Evolutionary conservation across 352 stramenopile genomes (phyloP), one percentile per base, ranked within the genome.

Genomic region (Phytopythium delawarense): DNA sequence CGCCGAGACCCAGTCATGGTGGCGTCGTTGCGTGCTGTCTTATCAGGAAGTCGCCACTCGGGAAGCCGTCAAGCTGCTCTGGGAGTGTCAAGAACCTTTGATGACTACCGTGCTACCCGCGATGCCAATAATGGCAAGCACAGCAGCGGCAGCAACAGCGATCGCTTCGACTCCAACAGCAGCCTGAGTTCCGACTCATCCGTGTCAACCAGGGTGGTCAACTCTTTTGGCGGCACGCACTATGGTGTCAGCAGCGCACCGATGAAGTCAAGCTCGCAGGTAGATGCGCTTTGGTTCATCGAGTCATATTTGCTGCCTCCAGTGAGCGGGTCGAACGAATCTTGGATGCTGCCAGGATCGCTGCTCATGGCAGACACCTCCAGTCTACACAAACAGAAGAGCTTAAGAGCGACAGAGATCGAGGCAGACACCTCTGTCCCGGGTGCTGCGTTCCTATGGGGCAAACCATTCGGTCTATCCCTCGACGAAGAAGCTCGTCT

Each of bases 371-470:
- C 66, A n/a, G 67, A 70, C 23, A 59, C n/a, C 35, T 34, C 35
- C 67, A 25, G 59, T 57, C 62, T 23, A 65, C 50, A 45, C 49
- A 53, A 9, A 7, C 52, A 37, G 20, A 50, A 45, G 20, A 16
- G 13, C 2, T 48, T 46, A 21, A 25, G 52, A 23, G 34, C 20
- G 30, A 45, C 60, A 15, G 39, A 52, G 16, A n/a, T 59, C 18
- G 51, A 1, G 25, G 30, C 60, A 42, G 61, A 57, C 16, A 63
- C 57, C n/a, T 46, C 60, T 23, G 61, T 66, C 7, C 78, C 80
- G n/a, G 83, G 83, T 4, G 58, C 86, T n/a, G 74, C 76, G 3
- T 66, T 92, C 13, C 40, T 73, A 18, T 92, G 83, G 83, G 83
- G 83, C 0, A 79, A 75, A n/a, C 69, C 67, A 0, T 71, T 74